Evolutionary conservation across 78 protist species (phyloP).

Genomic region (Fonticula alba): DNA sequence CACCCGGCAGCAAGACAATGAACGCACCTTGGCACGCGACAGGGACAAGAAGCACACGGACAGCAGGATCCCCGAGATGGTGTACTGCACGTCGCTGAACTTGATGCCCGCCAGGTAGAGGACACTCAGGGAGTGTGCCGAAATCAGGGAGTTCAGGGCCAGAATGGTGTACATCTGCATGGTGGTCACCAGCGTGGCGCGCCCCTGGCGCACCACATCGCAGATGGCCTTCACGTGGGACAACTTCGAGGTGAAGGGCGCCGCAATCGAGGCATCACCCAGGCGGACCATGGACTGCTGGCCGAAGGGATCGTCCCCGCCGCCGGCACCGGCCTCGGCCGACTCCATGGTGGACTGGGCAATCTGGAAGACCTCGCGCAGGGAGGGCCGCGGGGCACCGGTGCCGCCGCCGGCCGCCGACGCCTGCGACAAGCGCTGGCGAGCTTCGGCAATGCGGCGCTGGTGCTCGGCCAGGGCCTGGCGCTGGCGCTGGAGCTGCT

Average conservation of each 20-base stretch:
- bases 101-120: constrained; percentile 79
- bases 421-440: no score
- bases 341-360: no score
- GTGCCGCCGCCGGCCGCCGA: no score
- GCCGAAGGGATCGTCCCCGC: no score
- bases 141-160: constrained; percentile 81
- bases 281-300: constrained; percentile 41
- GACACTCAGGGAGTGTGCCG: constrained; percentile 71
- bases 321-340: no score
- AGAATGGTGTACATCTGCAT: constrained; percentile 82
- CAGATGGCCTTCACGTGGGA: constrained; percentile 11
- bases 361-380: no score
- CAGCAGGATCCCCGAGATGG: constrained; percentile 39
- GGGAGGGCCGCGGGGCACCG: no score
- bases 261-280: constrained; percentile 93
- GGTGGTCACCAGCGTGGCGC: constrained; percentile 85
- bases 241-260: constrained; percentile 86
- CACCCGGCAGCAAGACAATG: no score
- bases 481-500: neutral
- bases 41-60: constrained; percentile 72
- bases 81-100: constrained; percentile 75
- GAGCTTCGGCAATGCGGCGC: no score
- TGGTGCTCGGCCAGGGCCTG: neutral
- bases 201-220: constrained; percentile 65
- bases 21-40: constrained; percentile 38